Percentiles rank a stretch among this genome's conserved stretches.
Conservation (phyloP, 2,329 filamentous ascomycete genomes). For the Claviceps purpurea region DNA sequence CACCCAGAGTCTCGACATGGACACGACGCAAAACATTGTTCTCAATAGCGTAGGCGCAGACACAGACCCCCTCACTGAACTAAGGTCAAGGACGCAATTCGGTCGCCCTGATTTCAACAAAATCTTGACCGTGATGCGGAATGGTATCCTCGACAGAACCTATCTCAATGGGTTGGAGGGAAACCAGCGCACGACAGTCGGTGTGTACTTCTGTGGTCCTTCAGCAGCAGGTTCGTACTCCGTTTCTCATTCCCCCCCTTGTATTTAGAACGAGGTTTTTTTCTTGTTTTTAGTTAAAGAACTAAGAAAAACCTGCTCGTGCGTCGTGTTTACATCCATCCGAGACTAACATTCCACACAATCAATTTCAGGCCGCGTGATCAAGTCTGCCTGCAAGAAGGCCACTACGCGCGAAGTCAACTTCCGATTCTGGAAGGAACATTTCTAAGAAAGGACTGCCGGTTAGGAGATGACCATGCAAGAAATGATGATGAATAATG, state of each 20-base stretch:
- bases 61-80: conserved; percentile 81
- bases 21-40: conserved; percentile 92
- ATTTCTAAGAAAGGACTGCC: conserved; percentile 39
- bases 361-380: conserved; percentile 53
- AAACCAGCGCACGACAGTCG: conserved; percentile 68
- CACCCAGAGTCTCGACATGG: conserved; percentile 80
- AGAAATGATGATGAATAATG: background rate
- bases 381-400: conserved; percentile 65
- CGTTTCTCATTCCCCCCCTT: too few species aligned
- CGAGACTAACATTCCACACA: background rate
- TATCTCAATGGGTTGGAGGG: conserved; percentile 76
- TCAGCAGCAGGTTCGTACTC: conserved; percentile 44
- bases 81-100: conserved; percentile 84
- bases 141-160: conserved; percentile 71
- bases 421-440: conserved; percentile 99
- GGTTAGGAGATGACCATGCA: background rate
- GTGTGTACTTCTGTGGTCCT: conserved; percentile 96
- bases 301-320: too few species aligned
- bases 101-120: conserved; percentile 80
- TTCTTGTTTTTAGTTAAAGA: background rate
- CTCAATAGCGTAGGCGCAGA: conserved; percentile 85
- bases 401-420: conserved; percentile 66
- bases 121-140: conserved; percentile 71
- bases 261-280: too few species aligned
- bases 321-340: too few species aligned